Evolutionary conservation across 352 stramenopile genomes (phyloP).

Genomic region (Globisporangium lucens): DNA sequence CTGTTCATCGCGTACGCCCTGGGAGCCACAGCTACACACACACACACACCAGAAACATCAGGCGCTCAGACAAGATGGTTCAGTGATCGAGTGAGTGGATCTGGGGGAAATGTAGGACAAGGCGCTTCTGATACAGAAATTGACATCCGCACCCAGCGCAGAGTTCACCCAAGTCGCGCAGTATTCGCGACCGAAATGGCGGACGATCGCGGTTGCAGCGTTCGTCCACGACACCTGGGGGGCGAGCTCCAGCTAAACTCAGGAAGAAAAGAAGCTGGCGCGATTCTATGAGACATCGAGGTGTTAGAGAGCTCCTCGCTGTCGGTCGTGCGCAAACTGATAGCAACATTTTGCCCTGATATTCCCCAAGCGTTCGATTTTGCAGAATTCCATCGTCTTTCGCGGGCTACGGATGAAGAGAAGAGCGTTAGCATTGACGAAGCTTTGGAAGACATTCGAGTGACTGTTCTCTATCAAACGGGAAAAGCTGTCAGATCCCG

Average conservation of each 20-base stretch:
- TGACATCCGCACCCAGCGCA: conserved; percentile 1
- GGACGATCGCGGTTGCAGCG: conserved; percentile 2
- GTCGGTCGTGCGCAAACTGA: conserved; percentile 27
- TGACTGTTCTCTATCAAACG: not conserved
- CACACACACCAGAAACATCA: not conserved
- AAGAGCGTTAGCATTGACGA: not conserved
- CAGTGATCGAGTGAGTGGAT: not conserved
- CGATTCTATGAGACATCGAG: conserved; percentile 14
- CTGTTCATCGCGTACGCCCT: not conserved
- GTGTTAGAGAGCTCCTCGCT: conserved; percentile 24
- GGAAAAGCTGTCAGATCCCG: not conserved
- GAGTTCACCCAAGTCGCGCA: conserved; percentile 5
- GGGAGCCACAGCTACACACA: not conserved
- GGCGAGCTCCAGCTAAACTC: not conserved
- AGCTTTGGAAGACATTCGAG: not conserved
- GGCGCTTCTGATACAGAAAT: not conserved
- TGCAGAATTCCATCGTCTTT: not conserved
- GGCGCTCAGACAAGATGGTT: too few species aligned
- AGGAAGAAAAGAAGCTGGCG: not conserved
- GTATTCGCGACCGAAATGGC: not conserved
- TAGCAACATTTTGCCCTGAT: conserved; percentile 21
- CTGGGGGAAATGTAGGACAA: not conserved
- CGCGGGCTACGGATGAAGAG: not conserved
- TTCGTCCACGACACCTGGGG: not conserved
- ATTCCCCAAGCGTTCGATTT: conserved; percentile 26